A percentile compares a stretch with the other conserved stretches of the same genome.
Evolutionary conservation across 2,329 filamentous ascomycete species (phyloP).

Genomic region (Fusarium sp.): DNA sequence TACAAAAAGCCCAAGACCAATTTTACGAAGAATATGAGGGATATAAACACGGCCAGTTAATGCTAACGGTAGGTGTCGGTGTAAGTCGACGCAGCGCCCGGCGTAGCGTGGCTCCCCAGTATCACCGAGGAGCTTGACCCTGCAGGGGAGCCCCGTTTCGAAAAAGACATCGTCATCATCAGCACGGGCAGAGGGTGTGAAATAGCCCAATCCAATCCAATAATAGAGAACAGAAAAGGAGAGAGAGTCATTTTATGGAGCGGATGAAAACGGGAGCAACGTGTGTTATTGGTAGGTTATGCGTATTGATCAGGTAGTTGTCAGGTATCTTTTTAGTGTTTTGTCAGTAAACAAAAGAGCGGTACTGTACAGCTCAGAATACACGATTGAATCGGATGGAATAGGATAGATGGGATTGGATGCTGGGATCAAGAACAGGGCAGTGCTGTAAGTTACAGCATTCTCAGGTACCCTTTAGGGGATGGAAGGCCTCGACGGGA

Average conservation of each 20-base stretch:
- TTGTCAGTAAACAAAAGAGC: background rate
- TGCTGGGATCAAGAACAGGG: conserved; percentile 16
- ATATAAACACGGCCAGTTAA: conserved; percentile 35
- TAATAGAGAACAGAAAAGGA: background rate
- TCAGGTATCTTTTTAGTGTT: conserved; percentile 28
- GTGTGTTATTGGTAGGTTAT: background rate
- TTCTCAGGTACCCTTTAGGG: conserved; percentile 24
- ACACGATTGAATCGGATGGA: conserved; percentile 11
- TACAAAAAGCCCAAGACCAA: background rate
- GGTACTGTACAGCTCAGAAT: conserved; percentile 30
- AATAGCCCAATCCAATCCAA: background rate
- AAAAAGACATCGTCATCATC: conserved; percentile 16
- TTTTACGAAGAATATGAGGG: conserved; percentile 25
- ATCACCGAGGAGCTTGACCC: conserved; percentile 35
- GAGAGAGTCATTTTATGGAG: background rate
- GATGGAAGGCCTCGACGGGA: conserved; percentile 4
- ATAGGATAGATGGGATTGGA: conserved; percentile 2
- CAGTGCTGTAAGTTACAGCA: conserved; percentile 25
- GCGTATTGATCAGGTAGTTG: conserved; percentile 22
- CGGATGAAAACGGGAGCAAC: conserved; percentile 27
- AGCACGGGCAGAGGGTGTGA: conserved; percentile 9
- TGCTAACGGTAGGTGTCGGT: conserved; percentile 32
- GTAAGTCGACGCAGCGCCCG: conserved; percentile 16
- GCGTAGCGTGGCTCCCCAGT: conserved; percentile 5
- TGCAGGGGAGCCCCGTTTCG: conserved; percentile 8